phyloP scores from a whole-genome alignment of 2,329 filamentous ascomycete genomes.

The Scopulariopsis brevicaulis region DNA sequence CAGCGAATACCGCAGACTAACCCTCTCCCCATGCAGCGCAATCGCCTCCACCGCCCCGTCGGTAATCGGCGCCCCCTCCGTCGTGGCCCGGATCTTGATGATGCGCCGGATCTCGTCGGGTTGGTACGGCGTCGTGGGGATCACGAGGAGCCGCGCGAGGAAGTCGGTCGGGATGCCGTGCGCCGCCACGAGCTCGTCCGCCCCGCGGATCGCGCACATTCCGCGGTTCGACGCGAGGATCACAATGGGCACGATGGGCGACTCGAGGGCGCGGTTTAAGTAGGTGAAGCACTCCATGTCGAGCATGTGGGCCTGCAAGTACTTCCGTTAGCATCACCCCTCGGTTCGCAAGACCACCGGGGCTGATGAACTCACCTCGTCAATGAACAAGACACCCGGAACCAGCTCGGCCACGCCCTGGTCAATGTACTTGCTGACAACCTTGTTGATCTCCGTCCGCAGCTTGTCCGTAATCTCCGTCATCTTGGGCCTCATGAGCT shows the following conservation, averaged over 20 bases:
- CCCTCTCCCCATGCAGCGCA: constrained; percentile 73
- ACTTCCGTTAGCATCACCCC: background rate
- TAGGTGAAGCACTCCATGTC: constrained; percentile 99
- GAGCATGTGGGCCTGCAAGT: constrained; percentile 78
- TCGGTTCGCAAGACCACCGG: background rate
- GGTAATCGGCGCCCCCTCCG: constrained; percentile 67
- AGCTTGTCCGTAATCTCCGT: constrained; percentile 99
- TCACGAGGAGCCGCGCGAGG: constrained; percentile 84
- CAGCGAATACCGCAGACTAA: constrained; percentile 85
- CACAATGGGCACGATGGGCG: constrained; percentile 87
- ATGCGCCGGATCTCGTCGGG: constrained; percentile 87
- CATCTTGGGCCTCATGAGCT: constrained; percentile 99
- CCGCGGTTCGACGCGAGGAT: constrained; percentile 96
- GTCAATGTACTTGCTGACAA: constrained; percentile 97
- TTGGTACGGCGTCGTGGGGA: constrained; percentile 85
- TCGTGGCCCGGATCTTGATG: constrained; percentile 71
- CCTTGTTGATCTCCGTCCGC: constrained; percentile 93
- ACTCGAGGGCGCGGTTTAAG: constrained; percentile 95
- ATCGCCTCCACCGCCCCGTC: constrained; percentile 82
- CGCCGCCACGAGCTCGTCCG: constrained; percentile 68
- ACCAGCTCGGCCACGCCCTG: constrained; percentile 96
- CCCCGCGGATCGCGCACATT: constrained; percentile 84
- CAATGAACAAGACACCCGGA: constrained; percentile 96
- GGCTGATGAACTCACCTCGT: constrained; percentile 56
- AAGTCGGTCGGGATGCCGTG: constrained; percentile 94